Conservation (phyloP, 768 basidiomycete species). For the Phaeolepiota aurea region DNA sequence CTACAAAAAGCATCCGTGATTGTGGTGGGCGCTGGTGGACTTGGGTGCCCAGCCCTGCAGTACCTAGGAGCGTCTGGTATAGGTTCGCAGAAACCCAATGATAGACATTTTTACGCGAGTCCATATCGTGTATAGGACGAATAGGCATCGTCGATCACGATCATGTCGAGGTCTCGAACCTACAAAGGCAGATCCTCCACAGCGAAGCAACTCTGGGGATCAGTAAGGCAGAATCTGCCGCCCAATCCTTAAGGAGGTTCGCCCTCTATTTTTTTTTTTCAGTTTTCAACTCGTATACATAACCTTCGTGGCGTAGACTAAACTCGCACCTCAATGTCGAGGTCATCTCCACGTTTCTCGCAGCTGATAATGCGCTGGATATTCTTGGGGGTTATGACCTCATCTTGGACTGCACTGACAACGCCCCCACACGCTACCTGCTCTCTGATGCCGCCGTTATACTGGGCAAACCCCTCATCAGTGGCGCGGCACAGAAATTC, state of each 20-base stretch:
- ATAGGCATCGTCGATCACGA: slow-evolving; percentile 90
- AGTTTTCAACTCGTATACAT: slow-evolving; percentile 1
- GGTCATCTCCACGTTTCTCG: slow-evolving; percentile 43
- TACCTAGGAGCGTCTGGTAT: slow-evolving; percentile 91
- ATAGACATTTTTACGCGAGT: slow-evolving; percentile 3
- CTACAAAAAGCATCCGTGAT: slow-evolving; percentile 68
- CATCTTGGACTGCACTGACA: slow-evolving; percentile 92
- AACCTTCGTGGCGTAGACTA: too few relatives aligned
- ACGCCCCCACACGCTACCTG: slow-evolving; percentile 85
- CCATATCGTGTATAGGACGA: slow-evolving; percentile 48
- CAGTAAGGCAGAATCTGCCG: slow-evolving; percentile 79
- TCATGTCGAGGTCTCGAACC: slow-evolving; percentile 78
- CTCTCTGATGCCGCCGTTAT: slow-evolving; percentile 79
- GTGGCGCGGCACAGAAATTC: slow-evolving; percentile 84
- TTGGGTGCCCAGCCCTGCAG: slow-evolving; percentile 93
- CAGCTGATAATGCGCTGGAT: slow-evolving; percentile 53
- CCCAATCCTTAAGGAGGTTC: slow-evolving; percentile 58
- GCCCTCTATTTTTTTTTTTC: neutral
- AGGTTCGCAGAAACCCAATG: slow-evolving; percentile 38
- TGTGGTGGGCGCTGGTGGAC: slow-evolving; percentile 91
- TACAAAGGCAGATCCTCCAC: slow-evolving; percentile 92
- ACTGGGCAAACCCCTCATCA: slow-evolving; percentile 76
- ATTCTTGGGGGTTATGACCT: slow-evolving; percentile 61
- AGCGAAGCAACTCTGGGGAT: slow-evolving; percentile 64
- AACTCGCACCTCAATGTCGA: slow-evolving; percentile 65